phyloP scores from a whole-genome alignment of 2,329 filamentous ascomycete species.

The Apiospora malaysiana region DNA sequence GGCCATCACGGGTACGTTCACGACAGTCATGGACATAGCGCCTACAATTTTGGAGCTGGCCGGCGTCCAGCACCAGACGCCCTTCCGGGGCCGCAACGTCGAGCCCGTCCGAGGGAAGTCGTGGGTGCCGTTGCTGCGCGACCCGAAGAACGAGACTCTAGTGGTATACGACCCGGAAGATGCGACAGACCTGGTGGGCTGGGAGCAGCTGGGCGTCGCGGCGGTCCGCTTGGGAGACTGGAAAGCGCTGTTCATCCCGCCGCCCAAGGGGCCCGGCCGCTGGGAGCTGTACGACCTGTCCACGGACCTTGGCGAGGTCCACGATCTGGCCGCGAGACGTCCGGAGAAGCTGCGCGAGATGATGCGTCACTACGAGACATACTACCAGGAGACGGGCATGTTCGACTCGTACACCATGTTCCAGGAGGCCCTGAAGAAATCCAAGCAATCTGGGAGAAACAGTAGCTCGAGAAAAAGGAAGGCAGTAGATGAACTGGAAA shows the following conservation, averaged over 20 bases:
- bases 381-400: constrained; percentile 30
- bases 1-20: constrained; percentile 55
- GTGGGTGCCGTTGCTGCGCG: constrained; percentile 42
- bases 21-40: constrained; percentile 57
- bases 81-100: constrained; percentile 47
- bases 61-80: constrained; percentile 57
- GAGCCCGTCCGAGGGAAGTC: constrained; percentile 42
- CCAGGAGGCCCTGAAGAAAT: constrained; percentile 26
- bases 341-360: constrained; percentile 40
- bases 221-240: constrained; percentile 44
- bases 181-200: constrained; percentile 30
- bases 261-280: constrained; percentile 53
- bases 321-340: constrained; percentile 43
- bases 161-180: neutral
- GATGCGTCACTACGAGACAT: neutral
- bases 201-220: constrained; percentile 44
- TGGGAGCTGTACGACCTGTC: constrained; percentile 57
- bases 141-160: constrained; percentile 37
- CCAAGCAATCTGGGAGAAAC: neutral
- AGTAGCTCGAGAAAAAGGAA: neutral
- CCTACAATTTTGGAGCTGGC: constrained; percentile 56
- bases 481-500: neutral
- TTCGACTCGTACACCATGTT: constrained; percentile 31
- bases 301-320: constrained; percentile 51
- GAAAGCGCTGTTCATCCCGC: constrained; percentile 53